These are phyloP conservation scores for Miscanthus lutarioriparius DNA, from an alignment of 176 grass and related monocot species.

Conservation along the genomic window DNA sequence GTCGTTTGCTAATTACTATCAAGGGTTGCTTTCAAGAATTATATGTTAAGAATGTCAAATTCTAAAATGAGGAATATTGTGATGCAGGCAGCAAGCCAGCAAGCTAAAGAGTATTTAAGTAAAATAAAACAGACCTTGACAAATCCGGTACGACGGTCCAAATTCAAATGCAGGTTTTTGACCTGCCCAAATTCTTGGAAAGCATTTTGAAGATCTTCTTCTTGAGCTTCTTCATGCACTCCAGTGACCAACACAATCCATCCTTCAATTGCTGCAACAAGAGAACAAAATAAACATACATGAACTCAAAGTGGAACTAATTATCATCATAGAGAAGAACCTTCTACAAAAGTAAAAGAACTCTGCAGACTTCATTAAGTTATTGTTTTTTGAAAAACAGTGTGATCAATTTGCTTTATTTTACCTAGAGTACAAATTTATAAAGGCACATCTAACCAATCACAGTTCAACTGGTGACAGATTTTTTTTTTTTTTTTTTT, in stretches of 20 bases:
- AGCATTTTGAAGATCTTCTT: slow-evolving; percentile 77
- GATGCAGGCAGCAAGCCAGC: neutral
- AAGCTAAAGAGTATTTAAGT: neutral
- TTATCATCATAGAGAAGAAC: neutral
- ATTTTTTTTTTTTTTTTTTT: neutral
- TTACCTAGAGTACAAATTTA: neutral
- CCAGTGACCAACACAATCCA: slow-evolving; percentile 89
- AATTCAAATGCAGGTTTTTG: slow-evolving; percentile 90
- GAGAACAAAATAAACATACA: neutral
- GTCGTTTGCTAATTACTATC: neutral
- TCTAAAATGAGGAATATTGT: neutral
- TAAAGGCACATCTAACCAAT: neutral
- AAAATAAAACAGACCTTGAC: slow-evolving; percentile 63
- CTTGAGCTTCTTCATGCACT: slow-evolving; percentile 84
- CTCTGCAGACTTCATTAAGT: neutral
- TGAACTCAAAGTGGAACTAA: slow-evolving; percentile 9
- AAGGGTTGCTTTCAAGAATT: slow-evolving; percentile 5
- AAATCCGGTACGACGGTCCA: slow-evolving; percentile 86
- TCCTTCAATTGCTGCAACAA: slow-evolving; percentile 72
- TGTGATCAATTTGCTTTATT: neutral
- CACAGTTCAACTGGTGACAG: neutral
- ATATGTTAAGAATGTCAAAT: neutral
- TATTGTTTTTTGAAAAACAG: neutral
- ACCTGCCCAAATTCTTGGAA: slow-evolving; percentile 77
- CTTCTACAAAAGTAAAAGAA: neutral